These are phyloP conservation scores for Penicillium bialowiezense DNA, from an alignment of 495 filamentous ascomycete species.

Conservation along the genomic window DNA sequence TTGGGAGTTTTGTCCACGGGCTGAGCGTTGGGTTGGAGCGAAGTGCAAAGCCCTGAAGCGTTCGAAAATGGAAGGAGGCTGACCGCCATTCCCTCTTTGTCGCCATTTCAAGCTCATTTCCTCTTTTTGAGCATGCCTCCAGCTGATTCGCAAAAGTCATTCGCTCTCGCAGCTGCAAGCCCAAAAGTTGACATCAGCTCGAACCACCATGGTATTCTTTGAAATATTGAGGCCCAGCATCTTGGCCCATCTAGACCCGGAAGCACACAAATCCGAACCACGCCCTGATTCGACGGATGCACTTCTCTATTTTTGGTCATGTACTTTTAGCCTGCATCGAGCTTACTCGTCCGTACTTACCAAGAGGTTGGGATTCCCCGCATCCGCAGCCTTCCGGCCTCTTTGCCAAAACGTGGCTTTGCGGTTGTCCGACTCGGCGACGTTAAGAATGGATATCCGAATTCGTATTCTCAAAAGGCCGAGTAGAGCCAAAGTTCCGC, in stretches of 20 bases:
- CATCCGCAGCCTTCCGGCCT: neutral
- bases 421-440: constrained; percentile 1
- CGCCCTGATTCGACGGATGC: neutral
- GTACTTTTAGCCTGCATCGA: neutral
- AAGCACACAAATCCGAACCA: too few species aligned
- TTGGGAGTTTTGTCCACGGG: neutral
- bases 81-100: neutral
- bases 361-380: neutral
- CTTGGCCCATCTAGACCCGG: too few species aligned
- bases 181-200: too few species aligned
- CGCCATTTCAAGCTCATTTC: neutral
- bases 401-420: neutral
- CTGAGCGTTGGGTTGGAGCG: neutral
- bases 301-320: neutral
- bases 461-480: neutral
- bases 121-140: neutral
- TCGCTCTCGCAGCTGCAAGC: too few species aligned
- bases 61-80: neutral
- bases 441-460: neutral
- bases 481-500: constrained; percentile 10
- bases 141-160: too few species aligned
- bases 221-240: too few species aligned
- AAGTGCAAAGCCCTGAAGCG: neutral
- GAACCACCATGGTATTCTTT: too few species aligned
- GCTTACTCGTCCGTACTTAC: neutral